These are phyloP conservation scores for Fusarium burgessii DNA, from an alignment of 2,329 filamentous ascomycete species.

Conservation along the genomic window DNA sequence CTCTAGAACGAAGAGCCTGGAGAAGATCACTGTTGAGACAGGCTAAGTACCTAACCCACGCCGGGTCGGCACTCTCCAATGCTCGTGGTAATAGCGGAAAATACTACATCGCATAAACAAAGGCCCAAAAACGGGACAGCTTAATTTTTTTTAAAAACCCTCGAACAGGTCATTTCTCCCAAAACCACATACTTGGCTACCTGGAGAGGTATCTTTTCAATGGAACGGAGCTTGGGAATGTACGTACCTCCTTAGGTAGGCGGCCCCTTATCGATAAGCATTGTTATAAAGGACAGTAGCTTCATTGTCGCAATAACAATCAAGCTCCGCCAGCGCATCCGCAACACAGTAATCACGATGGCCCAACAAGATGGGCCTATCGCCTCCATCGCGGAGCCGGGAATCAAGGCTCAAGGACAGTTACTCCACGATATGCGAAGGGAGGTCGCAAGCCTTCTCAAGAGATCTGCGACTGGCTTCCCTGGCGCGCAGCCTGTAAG, in stretches of 20 bases:
- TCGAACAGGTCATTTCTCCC: neutral
- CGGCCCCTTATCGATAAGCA: slow-evolving; percentile 27
- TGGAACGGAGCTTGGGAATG: neutral
- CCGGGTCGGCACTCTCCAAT: neutral
- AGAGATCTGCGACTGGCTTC: slow-evolving; percentile 75
- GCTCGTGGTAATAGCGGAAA: too few species aligned
- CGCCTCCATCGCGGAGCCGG: slow-evolving; percentile 68
- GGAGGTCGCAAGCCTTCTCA: slow-evolving; percentile 82
- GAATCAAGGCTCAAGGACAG: slow-evolving; percentile 72
- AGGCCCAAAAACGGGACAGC: too few species aligned
- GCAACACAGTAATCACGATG: slow-evolving; percentile 41
- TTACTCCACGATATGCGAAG: slow-evolving; percentile 72
- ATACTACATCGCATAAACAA: neutral
- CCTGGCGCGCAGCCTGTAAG: slow-evolving; percentile 95
- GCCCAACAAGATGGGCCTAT: slow-evolving; percentile 54
- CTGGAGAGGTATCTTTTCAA: neutral
- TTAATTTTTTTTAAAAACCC: neutral
- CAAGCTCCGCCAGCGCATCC: slow-evolving; percentile 2
- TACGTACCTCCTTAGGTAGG: neutral
- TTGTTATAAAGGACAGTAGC: slow-evolving; percentile 9
- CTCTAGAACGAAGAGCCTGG: neutral
- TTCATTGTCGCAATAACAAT: slow-evolving; percentile 17
- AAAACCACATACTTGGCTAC: neutral
- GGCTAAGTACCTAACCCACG: neutral
- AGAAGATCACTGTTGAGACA: neutral